Base-by-base conservation (phyloP, 2,329 filamentous ascomycete species). In the Cladosporium sp. region DNA sequence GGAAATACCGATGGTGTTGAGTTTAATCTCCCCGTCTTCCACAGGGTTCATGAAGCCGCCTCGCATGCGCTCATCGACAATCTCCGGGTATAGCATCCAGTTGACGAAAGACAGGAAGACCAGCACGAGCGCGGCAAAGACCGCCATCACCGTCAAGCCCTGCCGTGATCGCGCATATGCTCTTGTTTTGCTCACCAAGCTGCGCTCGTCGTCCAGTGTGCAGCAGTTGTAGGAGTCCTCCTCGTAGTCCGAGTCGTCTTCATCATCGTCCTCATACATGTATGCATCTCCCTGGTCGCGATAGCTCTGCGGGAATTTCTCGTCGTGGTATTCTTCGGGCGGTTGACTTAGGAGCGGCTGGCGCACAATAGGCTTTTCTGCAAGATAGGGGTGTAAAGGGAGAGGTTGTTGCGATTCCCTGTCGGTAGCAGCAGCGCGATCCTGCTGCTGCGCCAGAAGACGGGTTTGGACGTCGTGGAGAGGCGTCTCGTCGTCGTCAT, bases 1-100 rank as follows among this genome's bases (percentile, higher is more conserved):
- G 5, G 63, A 61, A 13, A 64, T 55, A 8, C 62, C 66, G 43
- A 62, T 67, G 2, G 63, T 62, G 7, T 40, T 40, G 8, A 47
- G 22, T 17, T 17, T 47, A 12, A 39, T 36, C n/a, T 47, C 17
- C 13, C 44, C 44, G 15, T 47, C 24, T 17, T 40, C 24, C 20
- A 47, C 20, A 4, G 32, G 43, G 22, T 47, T 47, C 5, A 47
- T 37, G 36, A 47, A 47, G 1, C 44, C 44, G n/a, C n/a, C 20
- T 17, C 36, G 44, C 44, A 47, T 47, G 15, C 32, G n/a, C 36
- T 29, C 24, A 17, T 47, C 44, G 34, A 47, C 44, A 20, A 47
- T 19, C 36, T 39, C 34, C 22, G 44, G 44, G 36, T 40, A 29
- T 17, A 47, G n/a, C n/a, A n/a, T n/a, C n/a, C n/a, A n/a, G n/a